Percentiles rank a stretch among this genome's conserved stretches.
Conservation (phyloP, 2,329 filamentous ascomycete species). For the Ceratocystis cacaofunesta region DNA sequence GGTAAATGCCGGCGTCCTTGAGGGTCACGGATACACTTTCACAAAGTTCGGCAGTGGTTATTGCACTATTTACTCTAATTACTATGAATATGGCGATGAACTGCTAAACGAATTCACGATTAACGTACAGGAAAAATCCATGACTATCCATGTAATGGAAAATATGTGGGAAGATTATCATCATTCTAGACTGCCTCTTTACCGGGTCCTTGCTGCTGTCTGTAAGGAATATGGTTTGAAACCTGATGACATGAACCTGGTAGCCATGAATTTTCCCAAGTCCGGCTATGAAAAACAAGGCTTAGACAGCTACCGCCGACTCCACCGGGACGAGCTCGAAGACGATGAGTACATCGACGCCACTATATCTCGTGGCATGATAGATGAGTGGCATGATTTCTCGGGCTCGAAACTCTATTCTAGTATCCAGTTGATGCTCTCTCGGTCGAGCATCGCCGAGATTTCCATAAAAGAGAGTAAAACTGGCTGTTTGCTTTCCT, state of each 20-base stretch:
- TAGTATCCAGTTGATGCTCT: no score
- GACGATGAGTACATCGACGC: no score
- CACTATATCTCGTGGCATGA: no score
- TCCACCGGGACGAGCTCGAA: no score
- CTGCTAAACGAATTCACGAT: neutral
- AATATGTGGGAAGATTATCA: neutral
- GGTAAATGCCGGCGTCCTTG: neutral
- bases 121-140: neutral
- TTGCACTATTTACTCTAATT: neutral
- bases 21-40: neutral
- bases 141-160: neutral
- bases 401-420: no score
- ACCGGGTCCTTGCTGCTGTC: neutral
- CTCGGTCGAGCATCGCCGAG: no score
- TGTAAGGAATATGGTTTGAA: neutral
- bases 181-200: no score
- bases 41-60: rapidly evolving
- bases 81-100: neutral
- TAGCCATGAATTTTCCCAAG: neutral
- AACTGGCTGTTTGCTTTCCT: no score
- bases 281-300: neutral
- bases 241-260: neutral
- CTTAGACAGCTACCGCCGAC: no score
- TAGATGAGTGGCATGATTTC: no score
- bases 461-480: no score